Percentiles rank a stretch among this genome's conserved stretches.
phyloP scores from a whole-genome alignment of 2,329 filamentous ascomycete species.

The Aspergillus sp. region DNA sequence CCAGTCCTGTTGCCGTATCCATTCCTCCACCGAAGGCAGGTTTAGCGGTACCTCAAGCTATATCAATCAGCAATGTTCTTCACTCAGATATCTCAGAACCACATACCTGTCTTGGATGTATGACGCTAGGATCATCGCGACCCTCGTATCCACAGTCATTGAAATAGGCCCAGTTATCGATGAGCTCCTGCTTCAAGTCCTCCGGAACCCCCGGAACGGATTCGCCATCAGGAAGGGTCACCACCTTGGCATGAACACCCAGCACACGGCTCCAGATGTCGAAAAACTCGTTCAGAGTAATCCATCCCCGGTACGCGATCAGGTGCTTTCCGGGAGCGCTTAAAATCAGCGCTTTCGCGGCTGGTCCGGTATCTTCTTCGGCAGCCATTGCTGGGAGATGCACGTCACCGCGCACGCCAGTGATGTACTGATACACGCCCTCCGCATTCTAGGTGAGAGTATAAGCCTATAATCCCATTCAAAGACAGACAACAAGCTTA shows the following conservation, averaged over 20 bases:
- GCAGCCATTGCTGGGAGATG: constrained; percentile 1
- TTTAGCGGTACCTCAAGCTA: background rate
- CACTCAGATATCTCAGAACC: background rate
- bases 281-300: constrained; percentile 3
- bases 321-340: constrained; percentile 2
- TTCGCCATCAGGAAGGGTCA: constrained; percentile 4
- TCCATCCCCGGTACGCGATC: constrained; percentile 8
- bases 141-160: constrained; percentile 15
- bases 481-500: background rate
- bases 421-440: background rate
- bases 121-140: background rate
- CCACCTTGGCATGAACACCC: constrained; percentile 2
- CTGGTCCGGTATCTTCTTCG: constrained; percentile 11
- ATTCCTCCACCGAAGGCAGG: background rate
- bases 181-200: constrained; percentile 5
- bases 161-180: constrained; percentile 9
- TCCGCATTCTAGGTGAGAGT: background rate
- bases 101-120: constrained; percentile 4
- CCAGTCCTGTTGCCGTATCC: background rate
- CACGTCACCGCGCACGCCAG: background rate
- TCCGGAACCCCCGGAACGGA: background rate
- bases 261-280: background rate
- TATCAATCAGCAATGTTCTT: background rate
- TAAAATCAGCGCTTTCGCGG: constrained; percentile 6
- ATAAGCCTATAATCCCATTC: constrained; percentile 1